Evolutionary conservation across 345 rosid genomes (phyloP).

Genomic region (Linum trigynum): DNA sequence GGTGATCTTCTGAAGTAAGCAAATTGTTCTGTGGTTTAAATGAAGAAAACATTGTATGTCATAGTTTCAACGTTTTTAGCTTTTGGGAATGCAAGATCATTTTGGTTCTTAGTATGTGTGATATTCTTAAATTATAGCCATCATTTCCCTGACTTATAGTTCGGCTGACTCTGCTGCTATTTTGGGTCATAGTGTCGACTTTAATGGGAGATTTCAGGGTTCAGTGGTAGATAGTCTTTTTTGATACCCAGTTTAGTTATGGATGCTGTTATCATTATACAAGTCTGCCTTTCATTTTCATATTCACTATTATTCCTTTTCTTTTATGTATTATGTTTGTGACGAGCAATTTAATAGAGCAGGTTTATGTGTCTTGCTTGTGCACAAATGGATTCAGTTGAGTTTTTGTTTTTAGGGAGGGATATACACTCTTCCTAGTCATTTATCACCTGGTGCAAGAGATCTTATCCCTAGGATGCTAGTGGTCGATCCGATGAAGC

Average conservation of each 20-base stretch:
- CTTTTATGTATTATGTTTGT: not conserved
- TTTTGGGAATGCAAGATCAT: no score
- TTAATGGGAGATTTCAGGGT: not conserved
- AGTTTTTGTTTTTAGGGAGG: conserved; percentile 23
- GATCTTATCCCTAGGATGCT: conserved; percentile 94
- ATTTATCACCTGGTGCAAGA: conserved; percentile 75
- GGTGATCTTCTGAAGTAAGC: not conserved
- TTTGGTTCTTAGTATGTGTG: no score
- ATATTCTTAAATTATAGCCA: not conserved
- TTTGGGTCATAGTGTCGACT: not conserved
- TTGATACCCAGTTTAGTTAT: not conserved
- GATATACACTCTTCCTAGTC: conserved; percentile 91
- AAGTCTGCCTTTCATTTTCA: not conserved
- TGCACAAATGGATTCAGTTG: not conserved
- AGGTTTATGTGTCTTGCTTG: not conserved
- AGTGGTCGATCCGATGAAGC: conserved; percentile 82
- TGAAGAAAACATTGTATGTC: no score
- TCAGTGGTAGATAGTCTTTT: not conserved
- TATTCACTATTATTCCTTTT: not conserved
- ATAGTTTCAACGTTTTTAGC: no score
- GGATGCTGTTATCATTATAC: not conserved
- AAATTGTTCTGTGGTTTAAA: not conserved
- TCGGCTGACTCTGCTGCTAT: not conserved
- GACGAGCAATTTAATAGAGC: not conserved
- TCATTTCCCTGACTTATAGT: not conserved